Evolutionary conservation across 1,139 yeast species (phyloP), one percentile per base, ranked within the genome.

Genomic region (Geotrichum siamense): DNA sequence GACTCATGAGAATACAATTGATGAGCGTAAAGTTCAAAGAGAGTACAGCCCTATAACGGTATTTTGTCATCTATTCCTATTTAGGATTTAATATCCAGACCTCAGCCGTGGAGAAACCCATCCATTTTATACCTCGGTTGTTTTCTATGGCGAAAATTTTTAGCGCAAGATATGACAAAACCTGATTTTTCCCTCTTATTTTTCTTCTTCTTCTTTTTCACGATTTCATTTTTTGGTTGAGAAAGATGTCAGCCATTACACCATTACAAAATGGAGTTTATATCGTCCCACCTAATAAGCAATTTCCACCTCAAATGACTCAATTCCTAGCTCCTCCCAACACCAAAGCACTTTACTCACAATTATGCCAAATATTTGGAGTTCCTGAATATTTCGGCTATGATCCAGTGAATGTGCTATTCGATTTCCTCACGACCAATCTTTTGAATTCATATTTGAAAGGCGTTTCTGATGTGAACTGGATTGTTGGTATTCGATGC

Each of bases 371-470:
- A 3, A 34, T 45, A 5, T 46, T 46, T 21, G 23, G 33, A 19
- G 39, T 46, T 4, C 49, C 49, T 2, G 49, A 46, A 17, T 46
- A 46, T 34, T 46, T 35, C 22, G 49, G 49, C 17, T 46, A 45
- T 25, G 26, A 33, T 3, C 30, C 34, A 8, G 15, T 41, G 4
- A 37, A 41, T 17, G 29, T 44, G 2, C 41, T 45, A 3, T 17
- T 34, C 22, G 20, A 25, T 12, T 45, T 45, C 27, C 17, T 33
- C 4, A 33, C 37, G 10, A 10, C 16, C 5, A 8, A 28, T 15
- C 31, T 9, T n/a, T 8, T 28, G 31, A 10, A 28, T 9, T 8
- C 31, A 12, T 28, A 9, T 13, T n/a, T n/a, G n/a, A n/a, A n/a
- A n/a, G n/a, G n/a, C 16, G 31, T 15, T 28, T 6, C 16, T 16